Evolutionary conservation across 345 rosid genomes (phyloP).

Genomic region (Rhizophora apiculata): DNA sequence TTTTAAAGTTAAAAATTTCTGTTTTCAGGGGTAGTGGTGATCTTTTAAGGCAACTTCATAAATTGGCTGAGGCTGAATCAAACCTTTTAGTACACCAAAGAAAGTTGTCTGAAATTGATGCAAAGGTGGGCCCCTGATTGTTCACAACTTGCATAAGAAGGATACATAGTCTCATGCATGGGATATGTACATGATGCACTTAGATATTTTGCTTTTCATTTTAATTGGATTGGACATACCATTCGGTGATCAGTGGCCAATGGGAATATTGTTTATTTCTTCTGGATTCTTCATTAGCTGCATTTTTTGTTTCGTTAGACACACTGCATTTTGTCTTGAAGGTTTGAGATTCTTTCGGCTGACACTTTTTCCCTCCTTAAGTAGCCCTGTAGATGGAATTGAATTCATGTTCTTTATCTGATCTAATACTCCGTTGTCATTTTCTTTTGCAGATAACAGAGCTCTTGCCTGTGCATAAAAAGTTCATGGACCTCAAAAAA

Average conservation of each 20-base stretch:
- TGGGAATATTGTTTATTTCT: too few species aligned
- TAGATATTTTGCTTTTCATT: too few species aligned
- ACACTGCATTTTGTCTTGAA: too few species aligned
- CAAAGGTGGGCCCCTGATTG: slow-evolving; percentile 48
- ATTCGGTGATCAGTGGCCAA: too few species aligned
- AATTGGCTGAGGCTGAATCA: slow-evolving; percentile 74
- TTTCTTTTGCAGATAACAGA: slow-evolving; percentile 63
- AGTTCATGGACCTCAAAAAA: slow-evolving; percentile 59
- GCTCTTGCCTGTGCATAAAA: slow-evolving; percentile 70
- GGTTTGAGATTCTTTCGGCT: too few species aligned
- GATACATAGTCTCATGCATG: background rate
- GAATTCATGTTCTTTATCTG: background rate
- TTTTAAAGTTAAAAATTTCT: slow-evolving; percentile 12
- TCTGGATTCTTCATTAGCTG: too few species aligned
- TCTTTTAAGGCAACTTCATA: slow-evolving; percentile 76
- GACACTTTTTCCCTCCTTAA: background rate
- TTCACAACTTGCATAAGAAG: background rate
- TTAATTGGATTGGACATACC: too few species aligned
- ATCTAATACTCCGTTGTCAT: slow-evolving; percentile 17
- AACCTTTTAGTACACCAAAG: slow-evolving; percentile 62
- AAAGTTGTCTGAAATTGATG: slow-evolving; percentile 66
- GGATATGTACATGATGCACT: background rate
- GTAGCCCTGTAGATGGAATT: background rate
- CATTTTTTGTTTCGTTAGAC: too few species aligned
- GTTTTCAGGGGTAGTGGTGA: slow-evolving; percentile 76